Base-by-base conservation (phyloP, 2,329 filamentous ascomycete species). In the Cercospora sp. region DNA sequence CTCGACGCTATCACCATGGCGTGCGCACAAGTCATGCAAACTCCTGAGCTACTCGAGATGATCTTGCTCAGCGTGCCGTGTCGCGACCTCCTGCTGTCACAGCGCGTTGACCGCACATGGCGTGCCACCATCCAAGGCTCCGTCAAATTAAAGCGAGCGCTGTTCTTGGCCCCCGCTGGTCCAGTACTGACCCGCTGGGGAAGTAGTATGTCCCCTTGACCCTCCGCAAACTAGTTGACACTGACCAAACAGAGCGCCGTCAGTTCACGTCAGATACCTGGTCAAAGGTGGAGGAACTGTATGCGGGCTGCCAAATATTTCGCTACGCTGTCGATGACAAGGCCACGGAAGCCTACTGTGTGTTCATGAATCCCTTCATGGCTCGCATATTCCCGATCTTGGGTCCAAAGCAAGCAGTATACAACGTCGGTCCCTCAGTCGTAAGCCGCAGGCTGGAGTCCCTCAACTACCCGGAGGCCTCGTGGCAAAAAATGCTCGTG, bases 21-120 rank as follows among this genome's bases (percentile, higher is more conserved):
- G 18, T 9, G 9, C 12, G 18, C 31, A 1, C 20, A 36, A 31
- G 63, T 65, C 33, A 26, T 60, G n/a, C 30, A 61, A 8, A 60
- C 65, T 1, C 28, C 48, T 2, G 60, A 67, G 33, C 65, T 66
- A 3, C 57, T 66, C 16, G 64, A 66, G 64, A 31, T 55, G 10
- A 66, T 66, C 26, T 16, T 66, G 57, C 26, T 59, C 2, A 26
- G 18, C 28, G 2, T 64, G 2, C 51, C 62, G 23, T 40, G 48
- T 3, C 48, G 30, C 45, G 62, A 59, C 18, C 30, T 64, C 5
- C 16, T 64, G 13, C 51, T 64, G 30, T 28, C 62, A 16, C 62
- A 64, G 48, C 62, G 62, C 18, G 62, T 64, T 5, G 48, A 36
- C 18, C 62, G 62, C 8, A 8, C 16, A 2, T 64, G 62, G 62